phyloP scores from a whole-genome alignment of 164 flowering plant species.

The Magnolia changhungtana region DNA sequence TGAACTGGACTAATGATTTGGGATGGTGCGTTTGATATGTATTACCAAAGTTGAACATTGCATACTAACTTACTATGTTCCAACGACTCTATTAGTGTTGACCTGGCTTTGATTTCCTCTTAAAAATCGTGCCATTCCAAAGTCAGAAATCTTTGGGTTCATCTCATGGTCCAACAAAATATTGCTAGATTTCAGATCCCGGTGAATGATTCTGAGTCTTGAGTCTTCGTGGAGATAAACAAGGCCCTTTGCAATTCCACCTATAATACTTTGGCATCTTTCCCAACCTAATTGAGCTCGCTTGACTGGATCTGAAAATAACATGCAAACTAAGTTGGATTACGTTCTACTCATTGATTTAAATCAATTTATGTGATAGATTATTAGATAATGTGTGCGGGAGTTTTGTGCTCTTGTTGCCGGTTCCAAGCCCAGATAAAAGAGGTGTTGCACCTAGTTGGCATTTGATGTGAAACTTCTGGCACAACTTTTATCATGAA shows the following conservation, averaged over 20 bases:
- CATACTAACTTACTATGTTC: slow-evolving; percentile 39
- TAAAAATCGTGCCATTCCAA: slow-evolving; percentile 43
- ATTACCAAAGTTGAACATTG: not conserved
- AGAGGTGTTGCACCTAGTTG: no score
- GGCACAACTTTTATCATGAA: no score
- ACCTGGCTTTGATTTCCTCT: slow-evolving; percentile 27
- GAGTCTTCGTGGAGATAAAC: slow-evolving; percentile 50
- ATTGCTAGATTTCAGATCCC: slow-evolving; percentile 50
- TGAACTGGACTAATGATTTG: no score
- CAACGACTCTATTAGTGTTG: slow-evolving; percentile 29
- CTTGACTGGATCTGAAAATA: not conserved
- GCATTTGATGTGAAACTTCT: no score
- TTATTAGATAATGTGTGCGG: no score
- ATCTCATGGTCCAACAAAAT: slow-evolving; percentile 31
- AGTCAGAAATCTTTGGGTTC: slow-evolving; percentile 51
- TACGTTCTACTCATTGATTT: no score
- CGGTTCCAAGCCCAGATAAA: no score
- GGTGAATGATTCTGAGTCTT: slow-evolving; percentile 32
- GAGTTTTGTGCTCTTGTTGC: no score
- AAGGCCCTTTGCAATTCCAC: slow-evolving; percentile 36
- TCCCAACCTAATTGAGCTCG: slow-evolving; percentile 23
- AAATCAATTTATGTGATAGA: no score
- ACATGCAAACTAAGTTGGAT: no score
- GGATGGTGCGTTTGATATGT: no score
- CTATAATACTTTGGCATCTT: slow-evolving; percentile 27